Base-by-base conservation (phyloP, 805 yeast genomes). In the Candida montana region DNA sequence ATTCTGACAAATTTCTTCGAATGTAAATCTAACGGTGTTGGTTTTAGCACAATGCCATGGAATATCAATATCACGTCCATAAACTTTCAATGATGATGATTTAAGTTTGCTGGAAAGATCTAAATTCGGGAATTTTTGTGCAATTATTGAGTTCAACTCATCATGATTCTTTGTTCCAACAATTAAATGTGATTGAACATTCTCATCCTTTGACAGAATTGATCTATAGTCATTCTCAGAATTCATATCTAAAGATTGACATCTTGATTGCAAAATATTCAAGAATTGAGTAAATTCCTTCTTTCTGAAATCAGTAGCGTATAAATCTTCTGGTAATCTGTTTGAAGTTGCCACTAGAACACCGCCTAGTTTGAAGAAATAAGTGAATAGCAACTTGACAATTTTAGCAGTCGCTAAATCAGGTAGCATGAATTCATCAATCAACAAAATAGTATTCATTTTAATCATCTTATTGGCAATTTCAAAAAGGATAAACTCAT, bases 371-470 rank as follows among this genome's bases (percentile, higher is more conserved):
- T 77, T 81, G 65, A 83, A 82, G 61, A 75, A 83, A 55, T 75
- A 80, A 0, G 83, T 77, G 59, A 83, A 80, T 37, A 83, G 59
- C 12, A 79, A 68, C 56, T 79, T 77, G 42, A 83, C 64, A 29
- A 83, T 79, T 51, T 80, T 82, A 1, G 87, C 89, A 18, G 84
- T 73, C 0, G 88, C 85, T 29, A 83, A 69, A 54, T 83, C 90
- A 0, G 90, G 90, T 24, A 83, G 55, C 83, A 81, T 80, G 61
- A 83, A 83, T 57, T 83, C 90, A 56, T 83, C 90, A 31, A 83
- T 59, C 58, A 82, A 66, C 45, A 83, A 58, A 12, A 83, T 65
- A 2, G 86, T 79, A 52, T 72, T 77, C 45, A 68, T 69, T 12
- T 63, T 58, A 24, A 82, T 72, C 79, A 83, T 68, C 39, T 71